A percentile compares a stretch with the other conserved stretches of the same genome.
Evolutionary conservation across 805 yeast species (phyloP).

Genomic region (Candida adriatica): DNA sequence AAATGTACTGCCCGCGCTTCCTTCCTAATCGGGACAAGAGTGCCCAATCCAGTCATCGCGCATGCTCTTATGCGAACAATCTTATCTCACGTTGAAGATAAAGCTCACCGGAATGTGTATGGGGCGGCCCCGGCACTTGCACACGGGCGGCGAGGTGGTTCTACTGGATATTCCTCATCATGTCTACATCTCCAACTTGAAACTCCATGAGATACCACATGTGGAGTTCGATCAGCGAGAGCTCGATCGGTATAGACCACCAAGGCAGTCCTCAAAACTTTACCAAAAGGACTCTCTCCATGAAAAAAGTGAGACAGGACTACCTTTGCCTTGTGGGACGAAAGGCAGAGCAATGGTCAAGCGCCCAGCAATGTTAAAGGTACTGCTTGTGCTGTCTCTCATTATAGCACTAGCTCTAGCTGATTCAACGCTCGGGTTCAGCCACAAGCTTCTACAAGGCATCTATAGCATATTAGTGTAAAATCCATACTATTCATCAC

Average conservation of each 20-base stretch:
- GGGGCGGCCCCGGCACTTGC: constrained; percentile 8
- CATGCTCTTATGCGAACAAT: too few relatives aligned
- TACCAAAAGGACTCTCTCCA: background rate
- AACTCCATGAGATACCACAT: constrained; percentile 1
- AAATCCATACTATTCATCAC: too few relatives aligned
- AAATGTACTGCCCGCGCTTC: too few relatives aligned
- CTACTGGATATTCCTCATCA: constrained; percentile 8
- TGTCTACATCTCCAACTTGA: constrained; percentile 8
- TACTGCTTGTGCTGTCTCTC: too few relatives aligned
- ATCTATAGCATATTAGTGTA: too few relatives aligned
- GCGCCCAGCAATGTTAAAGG: too few relatives aligned
- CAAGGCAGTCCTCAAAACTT: background rate
- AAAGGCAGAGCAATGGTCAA: background rate
- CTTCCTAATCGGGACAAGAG: too few relatives aligned
- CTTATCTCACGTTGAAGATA: background rate
- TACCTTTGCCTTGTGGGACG: constrained; percentile 3
- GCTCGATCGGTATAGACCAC: background rate
- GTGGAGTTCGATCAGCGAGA: background rate
- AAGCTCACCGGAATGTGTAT: constrained; percentile 8
- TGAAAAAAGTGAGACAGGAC: constrained; percentile 1
- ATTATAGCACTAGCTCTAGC: too few relatives aligned
- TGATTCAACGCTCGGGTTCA: too few relatives aligned
- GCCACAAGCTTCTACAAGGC: too few relatives aligned
- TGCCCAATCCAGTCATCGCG: too few relatives aligned
- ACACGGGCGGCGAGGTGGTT: background rate